Conservation (phyloP, 2,329 filamentous ascomycete species). For the Ceratocystis harringtonii region DNA sequence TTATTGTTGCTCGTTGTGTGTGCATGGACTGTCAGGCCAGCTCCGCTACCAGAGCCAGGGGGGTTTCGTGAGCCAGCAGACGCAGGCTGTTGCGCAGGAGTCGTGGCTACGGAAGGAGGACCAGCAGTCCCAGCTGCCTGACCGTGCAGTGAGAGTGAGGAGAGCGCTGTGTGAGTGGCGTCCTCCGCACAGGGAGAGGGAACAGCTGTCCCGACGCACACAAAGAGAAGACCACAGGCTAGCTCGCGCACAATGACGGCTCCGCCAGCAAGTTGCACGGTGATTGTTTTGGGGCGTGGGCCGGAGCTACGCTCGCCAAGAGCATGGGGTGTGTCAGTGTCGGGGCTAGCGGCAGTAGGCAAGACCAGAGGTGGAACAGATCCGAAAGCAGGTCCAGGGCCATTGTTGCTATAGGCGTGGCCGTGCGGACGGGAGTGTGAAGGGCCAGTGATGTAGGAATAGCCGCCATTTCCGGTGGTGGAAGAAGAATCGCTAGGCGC, state of each 20-base stretch:
- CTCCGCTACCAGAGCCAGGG: background rate
- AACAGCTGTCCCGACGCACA: slow-evolving; percentile 38
- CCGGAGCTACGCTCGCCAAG: background rate
- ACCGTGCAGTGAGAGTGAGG: slow-evolving; percentile 12
- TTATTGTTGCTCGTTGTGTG: background rate
- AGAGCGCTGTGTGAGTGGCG: background rate
- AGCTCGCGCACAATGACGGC: slow-evolving; percentile 45
- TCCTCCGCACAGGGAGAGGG: slow-evolving; percentile 17
- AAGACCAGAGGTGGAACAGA: no score
- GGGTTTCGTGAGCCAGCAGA: background rate
- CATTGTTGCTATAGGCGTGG: background rate
- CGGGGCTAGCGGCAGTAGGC: background rate
- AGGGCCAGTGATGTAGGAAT: background rate
- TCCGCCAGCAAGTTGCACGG: slow-evolving; percentile 42
- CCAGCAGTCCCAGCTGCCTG: background rate
- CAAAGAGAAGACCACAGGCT: slow-evolving; percentile 45
- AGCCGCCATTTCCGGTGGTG: slow-evolving; percentile 6
- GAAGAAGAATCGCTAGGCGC: slow-evolving; percentile 11
- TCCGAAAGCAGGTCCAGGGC: background rate
- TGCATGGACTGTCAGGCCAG: background rate
- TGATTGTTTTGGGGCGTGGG: slow-evolving; percentile 29
- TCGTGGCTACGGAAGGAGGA: background rate
- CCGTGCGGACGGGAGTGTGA: background rate
- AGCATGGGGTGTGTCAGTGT: background rate
- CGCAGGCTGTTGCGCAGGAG: background rate